These are phyloP conservation scores for Neospermospora avenae DNA, from an alignment of 2,329 filamentous ascomycete genomes.

Conservation along the genomic window DNA sequence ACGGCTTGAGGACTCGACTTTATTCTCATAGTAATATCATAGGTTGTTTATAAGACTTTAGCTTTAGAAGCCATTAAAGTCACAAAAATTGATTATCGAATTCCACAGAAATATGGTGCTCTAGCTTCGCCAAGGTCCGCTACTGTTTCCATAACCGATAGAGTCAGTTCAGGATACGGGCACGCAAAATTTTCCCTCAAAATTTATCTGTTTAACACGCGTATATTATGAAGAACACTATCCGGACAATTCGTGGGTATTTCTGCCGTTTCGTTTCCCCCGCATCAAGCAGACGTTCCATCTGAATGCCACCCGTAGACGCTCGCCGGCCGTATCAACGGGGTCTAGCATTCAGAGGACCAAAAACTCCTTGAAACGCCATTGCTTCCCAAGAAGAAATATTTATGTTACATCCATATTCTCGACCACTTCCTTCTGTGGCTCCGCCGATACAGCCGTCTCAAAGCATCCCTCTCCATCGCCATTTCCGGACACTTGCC, in stretches of 20 bases:
- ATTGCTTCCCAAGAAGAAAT: no score
- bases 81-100: no score
- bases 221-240: not conserved
- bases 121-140: no score
- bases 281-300: not conserved
- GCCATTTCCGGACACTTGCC: not conserved
- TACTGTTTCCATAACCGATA: no score
- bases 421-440: not conserved
- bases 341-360: not conserved
- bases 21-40: no score
- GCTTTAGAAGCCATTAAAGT: no score
- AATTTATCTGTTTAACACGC: not conserved
- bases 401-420: slow-evolving; percentile 1
- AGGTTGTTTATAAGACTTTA: no score
- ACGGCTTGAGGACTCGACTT: no score
- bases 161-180: no score
- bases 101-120: no score
- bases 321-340: not conserved
- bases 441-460: not conserved
- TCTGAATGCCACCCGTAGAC: not conserved
- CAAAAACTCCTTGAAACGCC: not conserved
- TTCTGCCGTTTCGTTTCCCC: not conserved
- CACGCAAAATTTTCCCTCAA: no score
- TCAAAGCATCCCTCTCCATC: not conserved
- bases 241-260: not conserved